phyloP scores from a whole-genome alignment of 257 asterid genomes.

The Scutellaria galericulata region DNA sequence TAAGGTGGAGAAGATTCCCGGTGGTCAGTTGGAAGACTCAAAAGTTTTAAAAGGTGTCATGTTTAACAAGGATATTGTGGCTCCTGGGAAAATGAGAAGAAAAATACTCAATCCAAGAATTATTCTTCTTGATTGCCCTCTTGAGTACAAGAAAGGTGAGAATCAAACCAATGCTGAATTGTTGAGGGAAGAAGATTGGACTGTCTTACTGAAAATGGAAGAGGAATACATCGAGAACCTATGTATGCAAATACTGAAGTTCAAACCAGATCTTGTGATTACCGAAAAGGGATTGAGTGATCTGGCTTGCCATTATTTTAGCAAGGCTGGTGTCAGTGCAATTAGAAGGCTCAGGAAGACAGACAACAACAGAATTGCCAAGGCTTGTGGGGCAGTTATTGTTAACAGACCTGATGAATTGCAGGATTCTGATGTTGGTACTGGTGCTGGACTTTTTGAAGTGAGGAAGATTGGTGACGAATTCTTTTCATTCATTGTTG shows the following conservation, averaged over 20 bases:
- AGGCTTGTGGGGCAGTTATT: constrained; percentile 95
- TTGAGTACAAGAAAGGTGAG: constrained; percentile 98
- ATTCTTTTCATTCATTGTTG: constrained; percentile 81
- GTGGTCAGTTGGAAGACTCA: constrained; percentile 98
- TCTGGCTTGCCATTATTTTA: constrained; percentile 84
- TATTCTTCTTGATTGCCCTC: constrained; percentile 89
- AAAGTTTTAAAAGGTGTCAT: constrained; percentile 87
- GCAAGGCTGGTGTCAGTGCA: constrained; percentile 97
- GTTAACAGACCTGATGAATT: constrained; percentile 94
- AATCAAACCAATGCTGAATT: constrained; percentile 95
- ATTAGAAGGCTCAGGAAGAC: constrained; percentile 92
- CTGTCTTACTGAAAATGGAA: constrained; percentile 88
- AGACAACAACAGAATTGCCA: constrained; percentile 93
- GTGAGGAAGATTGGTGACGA: constrained; percentile 95
- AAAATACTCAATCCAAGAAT: constrained; percentile 86
- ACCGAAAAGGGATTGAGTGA: constrained; percentile 95
- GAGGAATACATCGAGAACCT: constrained; percentile 88
- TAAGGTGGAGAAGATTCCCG: constrained; percentile 95
- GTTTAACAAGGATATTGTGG: constrained; percentile 92
- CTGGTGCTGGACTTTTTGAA: constrained; percentile 94
- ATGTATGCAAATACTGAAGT: constrained; percentile 73
- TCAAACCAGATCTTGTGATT: constrained; percentile 86
- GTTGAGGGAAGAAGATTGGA: constrained; percentile 95
- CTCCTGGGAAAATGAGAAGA: constrained; percentile 98
- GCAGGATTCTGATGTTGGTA: constrained; percentile 96